Evolutionary conservation across 1,284 basidiomycete genomes (phyloP).

Genomic region (Ustilago hordei): DNA sequence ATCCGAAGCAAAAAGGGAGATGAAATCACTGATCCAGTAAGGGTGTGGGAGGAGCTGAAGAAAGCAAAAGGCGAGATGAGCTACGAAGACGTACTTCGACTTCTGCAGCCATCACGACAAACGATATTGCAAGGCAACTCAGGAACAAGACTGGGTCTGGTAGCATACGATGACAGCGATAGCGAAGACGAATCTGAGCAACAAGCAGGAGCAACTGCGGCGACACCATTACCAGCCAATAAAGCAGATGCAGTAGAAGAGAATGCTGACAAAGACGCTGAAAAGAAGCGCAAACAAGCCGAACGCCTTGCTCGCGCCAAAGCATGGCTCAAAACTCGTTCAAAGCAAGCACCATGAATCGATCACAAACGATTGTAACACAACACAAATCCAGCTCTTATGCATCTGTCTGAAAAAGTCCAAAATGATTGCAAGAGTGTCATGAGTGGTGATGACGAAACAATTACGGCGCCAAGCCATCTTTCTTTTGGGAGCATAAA

Average conservation of each 20-base stretch:
- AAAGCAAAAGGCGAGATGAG: constrained; percentile 4
- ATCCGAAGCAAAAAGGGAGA: background rate
- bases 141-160: background rate
- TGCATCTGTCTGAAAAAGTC: background rate
- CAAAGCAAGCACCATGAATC: background rate
- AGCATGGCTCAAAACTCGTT: constrained; percentile 24
- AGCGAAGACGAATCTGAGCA: background rate
- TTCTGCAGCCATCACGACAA: background rate
- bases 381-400: background rate
- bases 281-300: constrained; percentile 28
- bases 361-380: background rate
- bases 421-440: background rate
- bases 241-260: background rate
- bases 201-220: background rate
- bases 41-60: constrained; percentile 16
- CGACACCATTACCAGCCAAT: background rate
- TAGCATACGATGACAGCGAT: constrained; percentile 36
- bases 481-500: background rate
- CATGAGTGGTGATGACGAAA: constrained; percentile 20
- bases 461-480: constrained; percentile 1
- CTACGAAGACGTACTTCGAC: constrained; percentile 4
- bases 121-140: background rate
- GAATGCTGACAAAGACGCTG: background rate
- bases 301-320: constrained; percentile 34
- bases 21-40: background rate